Conservation (phyloP, 768 basidiomycete species). For the Agaricus subrufescens region DNA sequence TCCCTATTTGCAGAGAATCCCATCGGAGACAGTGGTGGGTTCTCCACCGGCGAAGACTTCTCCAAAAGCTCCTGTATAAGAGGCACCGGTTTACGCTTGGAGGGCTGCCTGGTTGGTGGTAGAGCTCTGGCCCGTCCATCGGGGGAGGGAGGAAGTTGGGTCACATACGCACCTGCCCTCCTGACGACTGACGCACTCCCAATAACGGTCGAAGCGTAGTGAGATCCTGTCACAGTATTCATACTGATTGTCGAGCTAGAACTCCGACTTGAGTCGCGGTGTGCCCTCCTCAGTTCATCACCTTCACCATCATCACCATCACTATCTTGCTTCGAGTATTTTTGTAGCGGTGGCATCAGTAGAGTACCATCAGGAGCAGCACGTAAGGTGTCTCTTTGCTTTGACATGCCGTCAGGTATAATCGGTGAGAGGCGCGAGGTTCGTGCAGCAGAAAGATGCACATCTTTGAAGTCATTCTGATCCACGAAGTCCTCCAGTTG, state of each 20-base stretch:
- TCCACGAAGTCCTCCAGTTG: slow-evolving; percentile 21
- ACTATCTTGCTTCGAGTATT: slow-evolving; percentile 1
- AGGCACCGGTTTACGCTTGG: neutral
- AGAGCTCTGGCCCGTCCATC: slow-evolving; percentile 10
- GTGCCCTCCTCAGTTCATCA: slow-evolving; percentile 17
- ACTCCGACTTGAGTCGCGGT: slow-evolving; percentile 42
- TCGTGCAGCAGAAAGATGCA: slow-evolving; percentile 20
- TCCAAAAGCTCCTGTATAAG: neutral
- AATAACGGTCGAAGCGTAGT: slow-evolving; percentile 33
- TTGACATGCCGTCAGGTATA: slow-evolving; percentile 20
- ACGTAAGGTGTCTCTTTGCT: slow-evolving; percentile 15
- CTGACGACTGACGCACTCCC: slow-evolving; percentile 43
- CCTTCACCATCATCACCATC: slow-evolving; percentile 10
- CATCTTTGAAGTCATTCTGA: slow-evolving; percentile 7
- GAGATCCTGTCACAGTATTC: slow-evolving; percentile 35
- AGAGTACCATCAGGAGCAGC: slow-evolving; percentile 6
- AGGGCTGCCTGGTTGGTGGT: slow-evolving; percentile 2
- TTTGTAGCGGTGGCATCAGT: slow-evolving; percentile 6
- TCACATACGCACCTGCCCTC: slow-evolving; percentile 48
- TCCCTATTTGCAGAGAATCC: neutral
- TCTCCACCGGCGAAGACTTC: neutral
- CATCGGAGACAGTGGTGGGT: slow-evolving; percentile 7
- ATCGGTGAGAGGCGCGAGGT: slow-evolving; percentile 20
- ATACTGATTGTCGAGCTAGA: slow-evolving; percentile 37
- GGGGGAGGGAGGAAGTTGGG: slow-evolving; percentile 12